Evolutionary conservation across 768 basidiomycete species (phyloP).

Genomic region (Tulasnella calospora): DNA sequence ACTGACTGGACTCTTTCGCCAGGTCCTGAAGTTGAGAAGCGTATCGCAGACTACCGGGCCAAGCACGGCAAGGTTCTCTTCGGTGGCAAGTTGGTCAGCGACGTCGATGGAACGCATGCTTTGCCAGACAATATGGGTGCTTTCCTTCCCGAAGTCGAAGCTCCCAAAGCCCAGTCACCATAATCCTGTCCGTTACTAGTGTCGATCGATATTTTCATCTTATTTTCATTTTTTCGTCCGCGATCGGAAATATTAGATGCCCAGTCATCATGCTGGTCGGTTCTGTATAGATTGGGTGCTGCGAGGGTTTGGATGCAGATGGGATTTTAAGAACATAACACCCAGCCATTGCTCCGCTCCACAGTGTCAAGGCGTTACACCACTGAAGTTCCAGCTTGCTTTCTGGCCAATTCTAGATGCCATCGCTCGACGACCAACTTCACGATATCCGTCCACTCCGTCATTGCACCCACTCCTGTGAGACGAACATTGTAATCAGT

Average conservation of each 20-base stretch:
- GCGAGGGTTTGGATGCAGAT: no score
- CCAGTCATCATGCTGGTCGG: neutral
- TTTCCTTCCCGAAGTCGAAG: constrained; percentile 20
- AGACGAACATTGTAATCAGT: neutral
- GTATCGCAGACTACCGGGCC: constrained; percentile 72
- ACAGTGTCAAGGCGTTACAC: neutral
- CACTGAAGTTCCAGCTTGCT: neutral
- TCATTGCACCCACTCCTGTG: constrained; percentile 88
- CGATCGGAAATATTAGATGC: neutral
- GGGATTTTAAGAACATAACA: no score
- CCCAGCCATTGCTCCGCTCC: neutral
- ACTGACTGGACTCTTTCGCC: neutral
- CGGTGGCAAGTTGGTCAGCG: constrained; percentile 69
- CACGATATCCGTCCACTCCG: constrained; percentile 90
- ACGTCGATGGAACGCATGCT: constrained; percentile 65
- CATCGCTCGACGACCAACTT: constrained; percentile 53
- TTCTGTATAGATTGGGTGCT: neutral
- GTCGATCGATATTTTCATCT: constrained; percentile 3
- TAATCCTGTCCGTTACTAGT: neutral
- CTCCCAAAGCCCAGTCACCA: neutral
- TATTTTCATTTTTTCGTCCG: neutral
- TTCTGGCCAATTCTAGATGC: neutral
- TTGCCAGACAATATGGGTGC: constrained; percentile 69
- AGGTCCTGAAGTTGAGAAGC: constrained; percentile 80
- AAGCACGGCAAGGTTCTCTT: constrained; percentile 80